Percentiles rank a stretch among this genome's conserved stretches.
phyloP scores from a whole-genome alignment of 208 protist genomes.

The Leishmania major region DNA sequence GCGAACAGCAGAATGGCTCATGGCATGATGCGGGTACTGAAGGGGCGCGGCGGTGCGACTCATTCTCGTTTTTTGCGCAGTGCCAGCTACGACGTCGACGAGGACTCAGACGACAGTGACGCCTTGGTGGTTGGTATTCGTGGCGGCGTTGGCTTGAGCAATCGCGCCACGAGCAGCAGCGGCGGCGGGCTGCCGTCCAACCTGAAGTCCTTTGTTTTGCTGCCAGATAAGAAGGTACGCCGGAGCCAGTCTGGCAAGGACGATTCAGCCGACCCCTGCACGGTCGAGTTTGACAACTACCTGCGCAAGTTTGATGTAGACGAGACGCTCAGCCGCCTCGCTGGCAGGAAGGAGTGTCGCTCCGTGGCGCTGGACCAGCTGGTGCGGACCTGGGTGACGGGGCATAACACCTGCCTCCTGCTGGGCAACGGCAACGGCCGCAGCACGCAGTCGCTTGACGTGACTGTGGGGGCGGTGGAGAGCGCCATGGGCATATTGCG shows the following conservation, averaged over 20 bases:
- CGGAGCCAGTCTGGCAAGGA: neutral
- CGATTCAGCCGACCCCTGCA: neutral
- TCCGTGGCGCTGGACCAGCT: constrained; percentile 35
- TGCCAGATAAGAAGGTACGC: constrained; percentile 9
- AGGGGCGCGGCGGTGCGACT: neutral
- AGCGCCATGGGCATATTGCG: constrained; percentile 18
- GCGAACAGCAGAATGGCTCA: constrained; percentile 5
- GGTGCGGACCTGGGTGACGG: constrained; percentile 22
- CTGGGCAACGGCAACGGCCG: constrained; percentile 33
- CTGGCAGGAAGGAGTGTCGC: constrained; percentile 11
- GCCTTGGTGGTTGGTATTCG: neutral
- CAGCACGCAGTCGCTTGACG: constrained; percentile 11
- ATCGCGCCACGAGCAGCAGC: neutral
- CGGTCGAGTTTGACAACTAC: constrained; percentile 20
- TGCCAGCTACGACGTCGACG: neutral
- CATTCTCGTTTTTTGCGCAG: neutral
- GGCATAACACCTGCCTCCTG: constrained; percentile 32
- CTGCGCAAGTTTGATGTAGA: constrained; percentile 19
- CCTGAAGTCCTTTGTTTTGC: neutral
- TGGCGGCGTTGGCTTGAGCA: neutral
- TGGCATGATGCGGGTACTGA: constrained; percentile 4
- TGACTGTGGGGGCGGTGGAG: constrained; percentile 14
- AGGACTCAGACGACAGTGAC: neutral
- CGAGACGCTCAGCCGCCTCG: constrained; percentile 33
- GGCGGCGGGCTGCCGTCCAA: neutral